These are phyloP conservation scores for Goffeauzyma gilvescens DNA, from an alignment of 768 basidiomycete species.

Conservation along the genomic window DNA sequence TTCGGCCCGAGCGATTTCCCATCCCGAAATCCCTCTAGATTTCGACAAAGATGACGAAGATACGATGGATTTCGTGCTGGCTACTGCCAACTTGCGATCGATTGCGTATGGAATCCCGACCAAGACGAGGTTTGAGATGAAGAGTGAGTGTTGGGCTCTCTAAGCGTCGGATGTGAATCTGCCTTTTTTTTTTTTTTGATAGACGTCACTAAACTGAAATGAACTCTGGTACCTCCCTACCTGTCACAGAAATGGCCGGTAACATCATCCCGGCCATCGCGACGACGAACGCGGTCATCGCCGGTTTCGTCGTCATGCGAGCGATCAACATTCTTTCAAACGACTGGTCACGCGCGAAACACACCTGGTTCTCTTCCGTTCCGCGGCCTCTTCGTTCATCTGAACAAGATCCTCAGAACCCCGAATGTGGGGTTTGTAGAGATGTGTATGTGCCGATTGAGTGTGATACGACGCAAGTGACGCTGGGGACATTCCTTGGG, in stretches of 20 bases:
- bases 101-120: conserved; percentile 69
- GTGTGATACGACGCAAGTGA: conserved; percentile 53
- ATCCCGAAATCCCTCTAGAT: conserved; percentile 36
- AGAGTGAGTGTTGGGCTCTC: conserved; percentile 42
- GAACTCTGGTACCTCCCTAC: too few species aligned
- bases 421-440: conserved; percentile 77
- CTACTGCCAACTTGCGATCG: conserved; percentile 79
- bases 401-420: conserved; percentile 57
- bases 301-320: conserved; percentile 84
- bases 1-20: conserved; percentile 45
- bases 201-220: not conserved
- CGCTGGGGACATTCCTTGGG: conserved; percentile 52
- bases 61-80: conserved; percentile 87
- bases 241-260: conserved; percentile 77
- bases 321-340: conserved; percentile 61
- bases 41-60: conserved; percentile 99
- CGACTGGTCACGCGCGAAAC: conserved; percentile 32
- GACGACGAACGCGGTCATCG: conserved; percentile 93
- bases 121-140: conserved; percentile 91
- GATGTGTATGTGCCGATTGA: conserved; percentile 58
- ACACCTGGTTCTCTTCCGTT: conserved; percentile 57
- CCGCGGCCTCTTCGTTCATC: too few species aligned
- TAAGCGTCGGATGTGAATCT: not conserved
- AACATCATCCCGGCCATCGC: conserved; percentile 99
- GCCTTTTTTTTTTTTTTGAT: not conserved